phyloP scores from a whole-genome alignment of 306 rosid species.

The Pyrus betulifolia region DNA sequence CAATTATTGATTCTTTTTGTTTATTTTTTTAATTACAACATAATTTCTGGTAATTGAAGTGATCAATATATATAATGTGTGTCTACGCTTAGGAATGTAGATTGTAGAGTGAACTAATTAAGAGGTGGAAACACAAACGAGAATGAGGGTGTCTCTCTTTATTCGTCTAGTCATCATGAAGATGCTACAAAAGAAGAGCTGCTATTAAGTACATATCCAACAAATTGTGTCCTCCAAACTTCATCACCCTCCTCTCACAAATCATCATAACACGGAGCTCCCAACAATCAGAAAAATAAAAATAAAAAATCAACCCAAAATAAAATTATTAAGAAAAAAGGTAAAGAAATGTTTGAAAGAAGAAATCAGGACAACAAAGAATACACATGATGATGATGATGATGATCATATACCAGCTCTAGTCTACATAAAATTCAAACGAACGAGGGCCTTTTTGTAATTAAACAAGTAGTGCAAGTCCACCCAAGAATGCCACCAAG shows the following conservation, averaged over 20 bases:
- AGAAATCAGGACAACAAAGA: not conserved
- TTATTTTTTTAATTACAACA: too few species aligned
- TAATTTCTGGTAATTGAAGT: not conserved
- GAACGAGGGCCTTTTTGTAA: not conserved
- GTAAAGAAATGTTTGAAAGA: not conserved
- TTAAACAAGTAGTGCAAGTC: constrained; percentile 22
- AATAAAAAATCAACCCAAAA: not conserved
- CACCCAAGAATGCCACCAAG: constrained; percentile 29
- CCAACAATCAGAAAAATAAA: constrained; percentile 17
- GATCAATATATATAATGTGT: not conserved
- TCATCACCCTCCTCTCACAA: constrained; percentile 4
- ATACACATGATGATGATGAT: not conserved
- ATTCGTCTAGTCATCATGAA: constrained; percentile 17
- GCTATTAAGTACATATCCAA: constrained; percentile 2
- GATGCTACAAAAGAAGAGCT: constrained; percentile 24
- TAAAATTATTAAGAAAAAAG: not conserved
- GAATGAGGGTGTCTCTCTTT: constrained; percentile 23
- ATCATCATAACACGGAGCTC: constrained; percentile 27
- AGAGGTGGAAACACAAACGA: not conserved
- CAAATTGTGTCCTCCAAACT: constrained; percentile 3
- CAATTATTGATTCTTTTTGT: too few species aligned
- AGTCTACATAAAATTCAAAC: constrained; percentile 5
- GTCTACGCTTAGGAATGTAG: not conserved
- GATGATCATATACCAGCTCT: not conserved
- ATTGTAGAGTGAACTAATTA: not conserved